Conservation (phyloP, 441 rosid species). For the Breynia disticha region DNA sequence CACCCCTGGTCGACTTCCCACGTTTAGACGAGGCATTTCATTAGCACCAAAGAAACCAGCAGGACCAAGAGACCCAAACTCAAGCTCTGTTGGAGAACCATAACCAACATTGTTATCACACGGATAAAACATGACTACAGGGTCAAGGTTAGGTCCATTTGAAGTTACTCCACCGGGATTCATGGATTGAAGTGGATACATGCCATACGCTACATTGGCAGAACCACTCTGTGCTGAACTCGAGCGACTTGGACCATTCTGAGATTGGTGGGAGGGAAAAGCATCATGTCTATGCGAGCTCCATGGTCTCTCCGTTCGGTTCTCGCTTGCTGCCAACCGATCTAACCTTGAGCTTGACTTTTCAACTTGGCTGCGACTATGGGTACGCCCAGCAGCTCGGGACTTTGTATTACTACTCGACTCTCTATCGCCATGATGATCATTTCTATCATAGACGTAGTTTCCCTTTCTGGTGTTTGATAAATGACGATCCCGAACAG, state of each 20-base stretch:
- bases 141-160: constrained; percentile 52
- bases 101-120: constrained; percentile 52
- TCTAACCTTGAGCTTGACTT: constrained; percentile 58
- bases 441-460: constrained; percentile 60
- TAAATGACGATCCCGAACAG: constrained; percentile 57
- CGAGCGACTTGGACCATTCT: constrained; percentile 50
- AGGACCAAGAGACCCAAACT: constrained; percentile 62
- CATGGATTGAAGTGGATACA: constrained; percentile 53
- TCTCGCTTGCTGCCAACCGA: constrained; percentile 32
- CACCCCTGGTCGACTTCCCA: constrained; percentile 35
- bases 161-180: constrained; percentile 47
- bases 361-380: constrained; percentile 48
- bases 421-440: constrained; percentile 67
- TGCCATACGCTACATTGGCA: constrained; percentile 50
- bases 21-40: constrained; percentile 35
- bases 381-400: constrained; percentile 53
- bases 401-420: constrained; percentile 59
- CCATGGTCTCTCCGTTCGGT: constrained; percentile 68
- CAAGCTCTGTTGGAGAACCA: constrained; percentile 48
- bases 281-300: constrained; percentile 50
- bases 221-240: constrained; percentile 41
- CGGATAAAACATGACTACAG: constrained; percentile 72
- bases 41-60: constrained; percentile 33
- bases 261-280: constrained; percentile 47
- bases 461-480: constrained; percentile 65